A percentile compares a stretch with the other conserved stretches of the same genome.
Conservation (phyloP, 352 stramenopile species). For the Sclerospora graminicola region DNA sequence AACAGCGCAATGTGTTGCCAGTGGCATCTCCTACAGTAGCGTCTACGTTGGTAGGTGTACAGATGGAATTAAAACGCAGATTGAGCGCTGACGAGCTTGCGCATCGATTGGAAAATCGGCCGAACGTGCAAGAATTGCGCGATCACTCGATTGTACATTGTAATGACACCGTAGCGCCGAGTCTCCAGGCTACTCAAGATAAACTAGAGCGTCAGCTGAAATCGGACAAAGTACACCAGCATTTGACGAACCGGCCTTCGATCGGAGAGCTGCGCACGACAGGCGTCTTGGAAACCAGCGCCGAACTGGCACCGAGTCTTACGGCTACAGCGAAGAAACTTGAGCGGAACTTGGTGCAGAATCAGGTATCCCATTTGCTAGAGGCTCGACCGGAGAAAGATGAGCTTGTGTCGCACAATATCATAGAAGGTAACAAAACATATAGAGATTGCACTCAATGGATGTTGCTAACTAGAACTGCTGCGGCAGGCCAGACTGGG, state of each 20-base stretch:
- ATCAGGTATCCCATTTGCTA: slow-evolving; percentile 72
- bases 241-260: slow-evolving; percentile 62
- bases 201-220: slow-evolving; percentile 68
- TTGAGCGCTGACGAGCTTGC: slow-evolving; percentile 69
- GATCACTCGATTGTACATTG: slow-evolving; percentile 57
- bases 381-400: slow-evolving; percentile 71
- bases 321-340: slow-evolving; percentile 71
- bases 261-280: slow-evolving; percentile 45
- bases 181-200: slow-evolving; percentile 69
- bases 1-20: slow-evolving; percentile 46
- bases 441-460: background rate
- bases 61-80: slow-evolving; percentile 64
- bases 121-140: slow-evolving; percentile 64
- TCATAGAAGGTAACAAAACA: slow-evolving; percentile 37
- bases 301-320: slow-evolving; percentile 48
- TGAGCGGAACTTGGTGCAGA: slow-evolving; percentile 64
- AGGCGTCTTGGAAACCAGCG: slow-evolving; percentile 50
- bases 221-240: slow-evolving; percentile 58
- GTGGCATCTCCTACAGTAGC: slow-evolving; percentile 33
- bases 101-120: slow-evolving; percentile 53
- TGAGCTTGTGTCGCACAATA: slow-evolving; percentile 66
- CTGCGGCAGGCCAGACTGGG: slow-evolving; percentile 25
- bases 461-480: background rate
- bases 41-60: slow-evolving; percentile 48
- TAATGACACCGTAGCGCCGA: slow-evolving; percentile 55